These are phyloP conservation scores for Cercophora newfieldiana DNA, from an alignment of 495 filamentous ascomycete species.

Conservation along the genomic window DNA sequence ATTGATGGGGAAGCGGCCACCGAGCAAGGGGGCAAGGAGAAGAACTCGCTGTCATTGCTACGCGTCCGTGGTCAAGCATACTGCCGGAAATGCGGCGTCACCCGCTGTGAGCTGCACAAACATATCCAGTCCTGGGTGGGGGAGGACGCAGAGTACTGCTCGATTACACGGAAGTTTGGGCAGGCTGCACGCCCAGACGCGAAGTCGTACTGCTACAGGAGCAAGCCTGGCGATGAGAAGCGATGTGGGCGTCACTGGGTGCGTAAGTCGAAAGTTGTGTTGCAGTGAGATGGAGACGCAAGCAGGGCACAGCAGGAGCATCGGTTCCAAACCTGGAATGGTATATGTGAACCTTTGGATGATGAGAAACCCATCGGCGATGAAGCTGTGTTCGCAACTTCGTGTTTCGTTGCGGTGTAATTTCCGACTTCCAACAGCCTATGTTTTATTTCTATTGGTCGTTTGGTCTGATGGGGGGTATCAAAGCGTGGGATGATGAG, in stretches of 20 bases:
- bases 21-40: constrained; percentile 27
- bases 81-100: constrained; percentile 53
- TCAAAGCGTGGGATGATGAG: neutral
- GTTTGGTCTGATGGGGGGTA: neutral
- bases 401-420: neutral
- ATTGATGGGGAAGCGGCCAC: constrained; percentile 20
- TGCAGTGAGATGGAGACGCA: constrained; percentile 21
- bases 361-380: neutral
- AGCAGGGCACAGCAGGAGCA: neutral
- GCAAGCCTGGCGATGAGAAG: constrained; percentile 47
- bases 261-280: constrained; percentile 27
- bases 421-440: neutral
- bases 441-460: neutral
- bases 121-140: constrained; percentile 56
- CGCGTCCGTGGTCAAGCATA: constrained; percentile 48
- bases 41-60: constrained; percentile 39
- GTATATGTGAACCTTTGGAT: neutral
- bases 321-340: too few species aligned
- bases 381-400: neutral
- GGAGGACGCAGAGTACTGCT: constrained; percentile 49
- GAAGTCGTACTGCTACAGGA: constrained; percentile 47
- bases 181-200: constrained; percentile 37
- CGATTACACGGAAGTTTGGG: constrained; percentile 52
- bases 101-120: constrained; percentile 54
- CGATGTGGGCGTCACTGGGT: constrained; percentile 51